Base-by-base conservation (phyloP, 1,284 basidiomycete species). In the Cryptococcus jaspeensis region DNA sequence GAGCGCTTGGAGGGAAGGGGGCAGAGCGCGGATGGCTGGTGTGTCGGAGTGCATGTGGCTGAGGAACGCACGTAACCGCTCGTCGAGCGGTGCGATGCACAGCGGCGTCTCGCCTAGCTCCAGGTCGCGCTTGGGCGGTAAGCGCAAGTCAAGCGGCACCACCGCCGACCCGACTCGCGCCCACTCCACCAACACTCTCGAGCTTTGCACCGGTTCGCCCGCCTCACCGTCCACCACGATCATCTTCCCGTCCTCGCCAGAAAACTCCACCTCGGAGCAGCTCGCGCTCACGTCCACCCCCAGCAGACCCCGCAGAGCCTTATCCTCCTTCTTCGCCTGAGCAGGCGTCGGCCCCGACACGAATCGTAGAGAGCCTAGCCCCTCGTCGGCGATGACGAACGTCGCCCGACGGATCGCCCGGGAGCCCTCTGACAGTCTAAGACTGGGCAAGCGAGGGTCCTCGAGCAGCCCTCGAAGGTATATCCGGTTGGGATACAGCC, bases 121-220 rank as follows among this genome's bases (percentile, higher is more conserved):
- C 3, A 32, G 6, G 5, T 38, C 13, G 18, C 12, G 47, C 3
- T 50, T 69, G 15, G 78, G 78, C 5, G 89, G 83, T 0, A 60
- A 55, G 7, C 22, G 12, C 12, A 89, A 20, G 23, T 35, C 20
- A 6, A 43, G 78, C n/a, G 79, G 77, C 59, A 87, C 85, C 20
- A 83, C 70, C 37, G 87, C 81, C 1, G 84, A 83, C 4, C 89
- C 88, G 28, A 86, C 84, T 16, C 90, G 84, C 40, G 87, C 69
- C 61, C 89, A 88, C 67, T 92, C 90, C 1, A 76, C 81, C 11
- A 92, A 77, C 41, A 23, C 22, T 49, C 35, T 74, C 71, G 1
- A 75, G 75, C 25, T 48, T 25, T 41, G 41, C 7, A 9, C 25
- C n/a, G 15, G 23, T 4, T 35, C 25, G 16, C 38, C 20, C n/a